Percentiles rank a stretch among this genome's conserved stretches.
Conservation (phyloP, 73 alveolate species). For the Paramecium sexaurelia region DNA sequence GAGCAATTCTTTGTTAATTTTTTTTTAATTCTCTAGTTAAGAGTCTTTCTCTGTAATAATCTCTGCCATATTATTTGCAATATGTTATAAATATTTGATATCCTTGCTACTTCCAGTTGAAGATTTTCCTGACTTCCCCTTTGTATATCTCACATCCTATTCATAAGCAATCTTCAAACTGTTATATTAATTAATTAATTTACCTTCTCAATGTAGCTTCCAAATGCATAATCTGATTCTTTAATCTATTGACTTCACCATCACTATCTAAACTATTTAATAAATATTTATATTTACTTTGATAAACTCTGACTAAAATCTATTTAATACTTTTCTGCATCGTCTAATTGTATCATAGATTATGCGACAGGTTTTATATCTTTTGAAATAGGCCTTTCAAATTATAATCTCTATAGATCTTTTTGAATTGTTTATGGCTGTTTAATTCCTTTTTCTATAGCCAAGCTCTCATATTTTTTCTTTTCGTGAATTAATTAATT, state of each 20-base stretch:
- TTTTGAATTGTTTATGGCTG: background rate
- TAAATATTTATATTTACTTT: background rate
- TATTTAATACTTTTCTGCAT: background rate
- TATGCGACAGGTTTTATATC: background rate
- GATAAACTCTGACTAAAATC: background rate
- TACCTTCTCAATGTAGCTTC: constrained; percentile 46
- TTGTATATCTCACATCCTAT: constrained; percentile 26
- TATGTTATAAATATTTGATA: background rate
- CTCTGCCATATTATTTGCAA: constrained; percentile 35
- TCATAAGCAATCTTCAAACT: constrained; percentile 17
- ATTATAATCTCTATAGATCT: background rate
- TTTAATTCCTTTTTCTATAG: constrained; percentile 38
- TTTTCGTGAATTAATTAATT: constrained; percentile 19
- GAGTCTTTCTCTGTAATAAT: constrained; percentile 4
- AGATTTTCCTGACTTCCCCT: background rate
- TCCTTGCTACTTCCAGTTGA: background rate
- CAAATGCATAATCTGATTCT: background rate
- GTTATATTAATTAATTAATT: too few relatives aligned
- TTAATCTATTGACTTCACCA: background rate
- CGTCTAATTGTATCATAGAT: constrained; percentile 1
- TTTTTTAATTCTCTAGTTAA: background rate
- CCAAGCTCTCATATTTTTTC: constrained; percentile 21
- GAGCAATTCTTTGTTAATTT: background rate
- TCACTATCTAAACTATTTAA: background rate
- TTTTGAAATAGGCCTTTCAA: background rate